These are phyloP conservation scores for Oenanthe javanica DNA, from an alignment of 140 eudicot genomes.

Conservation along the genomic window DNA sequence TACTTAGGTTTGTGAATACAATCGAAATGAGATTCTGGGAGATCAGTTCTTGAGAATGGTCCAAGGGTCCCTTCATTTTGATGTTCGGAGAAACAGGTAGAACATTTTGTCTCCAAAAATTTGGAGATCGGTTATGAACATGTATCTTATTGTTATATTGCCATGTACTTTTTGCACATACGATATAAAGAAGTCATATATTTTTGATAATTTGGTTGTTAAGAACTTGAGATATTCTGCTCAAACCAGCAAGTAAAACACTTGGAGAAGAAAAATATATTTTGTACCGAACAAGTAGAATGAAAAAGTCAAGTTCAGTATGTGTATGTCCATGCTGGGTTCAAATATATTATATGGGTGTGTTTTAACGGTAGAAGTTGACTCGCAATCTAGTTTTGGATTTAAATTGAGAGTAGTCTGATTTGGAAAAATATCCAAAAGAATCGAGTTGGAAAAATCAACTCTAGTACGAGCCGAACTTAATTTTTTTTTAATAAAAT, in stretches of 20 bases:
- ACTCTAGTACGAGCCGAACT: too few species aligned
- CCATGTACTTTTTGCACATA: too few species aligned
- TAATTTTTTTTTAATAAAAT: too few species aligned
- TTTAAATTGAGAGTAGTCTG: too few species aligned
- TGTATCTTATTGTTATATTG: too few species aligned
- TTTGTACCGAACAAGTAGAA: too few species aligned
- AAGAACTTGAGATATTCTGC: neutral
- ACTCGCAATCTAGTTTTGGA: too few species aligned
- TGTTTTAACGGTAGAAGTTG: too few species aligned
- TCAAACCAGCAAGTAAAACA: neutral
- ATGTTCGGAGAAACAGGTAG: neutral
- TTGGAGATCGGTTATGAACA: neutral
- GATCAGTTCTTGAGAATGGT: neutral
- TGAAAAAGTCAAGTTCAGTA: neutral
- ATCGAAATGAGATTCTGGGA: slow-evolving; percentile 3
- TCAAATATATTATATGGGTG: too few species aligned
- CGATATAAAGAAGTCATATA: neutral
- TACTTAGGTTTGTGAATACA: slow-evolving; percentile 24
- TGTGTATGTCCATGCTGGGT: neutral
- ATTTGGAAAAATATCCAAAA: too few species aligned
- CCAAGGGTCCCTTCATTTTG: neutral
- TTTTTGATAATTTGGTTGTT: neutral
- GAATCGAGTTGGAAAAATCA: too few species aligned
- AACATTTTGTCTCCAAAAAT: neutral
- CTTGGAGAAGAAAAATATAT: too few species aligned